Conservation (phyloP, 2,329 filamentous ascomycete genomes). For the Tolypocladium amazonense region DNA sequence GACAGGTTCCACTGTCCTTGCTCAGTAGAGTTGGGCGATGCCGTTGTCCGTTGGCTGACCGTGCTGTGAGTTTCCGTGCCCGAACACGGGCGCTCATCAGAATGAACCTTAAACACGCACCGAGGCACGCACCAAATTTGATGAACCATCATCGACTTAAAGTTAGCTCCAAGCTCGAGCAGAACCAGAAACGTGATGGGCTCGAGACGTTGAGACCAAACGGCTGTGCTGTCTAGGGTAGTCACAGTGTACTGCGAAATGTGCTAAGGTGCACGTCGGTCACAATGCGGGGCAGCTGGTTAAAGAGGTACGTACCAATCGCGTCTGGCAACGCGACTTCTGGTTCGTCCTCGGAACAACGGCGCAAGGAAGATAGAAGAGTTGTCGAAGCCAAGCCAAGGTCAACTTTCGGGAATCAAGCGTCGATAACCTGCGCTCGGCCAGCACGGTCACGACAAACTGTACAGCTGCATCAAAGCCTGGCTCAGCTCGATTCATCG, state of each 20-base stretch:
- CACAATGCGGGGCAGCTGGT: background rate
- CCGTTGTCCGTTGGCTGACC: too few species aligned
- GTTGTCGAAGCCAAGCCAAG: background rate
- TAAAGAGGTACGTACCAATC: background rate
- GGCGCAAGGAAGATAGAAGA: background rate
- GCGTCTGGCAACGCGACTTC: background rate
- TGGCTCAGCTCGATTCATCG: background rate
- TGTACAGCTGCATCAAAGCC: background rate
- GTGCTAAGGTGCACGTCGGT: background rate
- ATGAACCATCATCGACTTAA: too few species aligned
- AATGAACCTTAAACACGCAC: too few species aligned
- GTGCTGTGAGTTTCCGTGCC: too few species aligned
- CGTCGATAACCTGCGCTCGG: background rate
- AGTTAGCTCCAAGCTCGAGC: background rate
- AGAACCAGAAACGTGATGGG: background rate
- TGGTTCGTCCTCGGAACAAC: background rate
- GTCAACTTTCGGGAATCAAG: background rate
- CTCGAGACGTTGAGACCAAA: background rate
- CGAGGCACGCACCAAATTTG: background rate
- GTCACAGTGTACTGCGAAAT: too few species aligned
- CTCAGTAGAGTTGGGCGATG: too few species aligned
- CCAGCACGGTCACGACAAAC: background rate
- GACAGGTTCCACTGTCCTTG: too few species aligned
- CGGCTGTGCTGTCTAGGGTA: background rate
- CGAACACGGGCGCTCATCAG: too few species aligned